phyloP scores from a whole-genome alignment of 2,329 filamentous ascomycete genomes.

The Colletotrichum brevisporum region DNA sequence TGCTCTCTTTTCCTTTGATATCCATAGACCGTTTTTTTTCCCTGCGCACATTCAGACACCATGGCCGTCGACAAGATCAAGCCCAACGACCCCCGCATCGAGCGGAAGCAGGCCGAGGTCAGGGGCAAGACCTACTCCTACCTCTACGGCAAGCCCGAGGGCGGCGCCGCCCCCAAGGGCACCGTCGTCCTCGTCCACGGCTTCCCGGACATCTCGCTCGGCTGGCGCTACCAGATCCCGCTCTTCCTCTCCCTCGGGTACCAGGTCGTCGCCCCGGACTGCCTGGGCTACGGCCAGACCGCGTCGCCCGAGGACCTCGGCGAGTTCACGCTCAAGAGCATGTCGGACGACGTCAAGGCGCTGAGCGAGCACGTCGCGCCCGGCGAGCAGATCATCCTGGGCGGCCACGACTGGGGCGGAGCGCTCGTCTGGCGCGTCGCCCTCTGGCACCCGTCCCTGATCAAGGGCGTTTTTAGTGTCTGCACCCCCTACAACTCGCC shows the following conservation, averaged over 20 bases:
- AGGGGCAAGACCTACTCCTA: conserved; percentile 81
- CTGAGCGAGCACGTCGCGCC: conserved; percentile 71
- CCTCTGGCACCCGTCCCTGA: conserved; percentile 79
- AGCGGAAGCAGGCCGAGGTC: conserved; percentile 73
- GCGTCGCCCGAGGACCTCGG: conserved; percentile 73
- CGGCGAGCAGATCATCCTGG: conserved; percentile 77
- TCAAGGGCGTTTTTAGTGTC: conserved; percentile 82
- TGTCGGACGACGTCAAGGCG: conserved; percentile 81
- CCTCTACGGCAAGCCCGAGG: conserved; percentile 66
- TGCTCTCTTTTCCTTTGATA: background rate
- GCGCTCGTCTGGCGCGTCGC: conserved; percentile 81
- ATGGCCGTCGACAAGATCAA: conserved; percentile 75
- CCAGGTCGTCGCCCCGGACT: conserved; percentile 86
- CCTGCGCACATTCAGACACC: conserved; percentile 34
- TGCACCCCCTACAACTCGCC: conserved; percentile 82
- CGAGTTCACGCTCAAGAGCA: conserved; percentile 73
- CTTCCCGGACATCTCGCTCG: conserved; percentile 85
- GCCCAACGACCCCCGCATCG: conserved; percentile 75
- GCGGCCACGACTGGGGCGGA: conserved; percentile 96
- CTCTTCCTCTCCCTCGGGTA: conserved; percentile 79
- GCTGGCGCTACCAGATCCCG: conserved; percentile 93
- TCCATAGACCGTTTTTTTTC: conserved; percentile 1
- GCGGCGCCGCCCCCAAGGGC: conserved; percentile 52
- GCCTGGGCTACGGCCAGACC: conserved; percentile 88
- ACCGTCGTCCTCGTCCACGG: conserved; percentile 76